Evolutionary conservation across 2,329 filamentous ascomycete species (phyloP).

Genomic region (Pestalotiopsis sp.): DNA sequence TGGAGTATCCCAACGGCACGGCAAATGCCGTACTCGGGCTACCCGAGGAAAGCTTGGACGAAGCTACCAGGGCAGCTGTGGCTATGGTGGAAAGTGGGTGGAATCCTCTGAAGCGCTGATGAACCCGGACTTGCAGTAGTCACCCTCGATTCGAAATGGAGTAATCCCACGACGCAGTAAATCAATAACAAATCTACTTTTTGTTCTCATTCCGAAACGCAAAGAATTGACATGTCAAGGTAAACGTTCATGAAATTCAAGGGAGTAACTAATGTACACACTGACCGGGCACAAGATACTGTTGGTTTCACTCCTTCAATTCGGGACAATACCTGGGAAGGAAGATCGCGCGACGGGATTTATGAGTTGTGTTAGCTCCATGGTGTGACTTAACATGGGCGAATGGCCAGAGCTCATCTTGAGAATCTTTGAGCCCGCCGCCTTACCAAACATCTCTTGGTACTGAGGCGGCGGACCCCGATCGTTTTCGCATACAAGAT

Average conservation of each 20-base stretch:
- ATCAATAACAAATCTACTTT: too few species aligned
- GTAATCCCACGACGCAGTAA: too few species aligned
- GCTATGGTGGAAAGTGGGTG: background rate
- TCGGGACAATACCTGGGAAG: too few species aligned
- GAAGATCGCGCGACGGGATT: background rate
- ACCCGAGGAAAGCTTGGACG: background rate
- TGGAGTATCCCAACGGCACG: background rate
- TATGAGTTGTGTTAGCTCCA: background rate
- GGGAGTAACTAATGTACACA: too few species aligned
- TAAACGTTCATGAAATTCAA: too few species aligned
- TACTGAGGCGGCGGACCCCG: background rate
- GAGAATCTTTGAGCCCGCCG: background rate
- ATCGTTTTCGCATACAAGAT: slow-evolving; percentile 5
- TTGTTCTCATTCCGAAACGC: too few species aligned
- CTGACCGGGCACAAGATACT: too few species aligned
- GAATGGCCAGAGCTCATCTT: slow-evolving; percentile 1
- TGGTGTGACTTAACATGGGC: background rate
- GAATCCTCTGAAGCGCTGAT: background rate
- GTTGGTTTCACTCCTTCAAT: too few species aligned
- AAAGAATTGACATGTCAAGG: too few species aligned
- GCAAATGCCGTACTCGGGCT: background rate
- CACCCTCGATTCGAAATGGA: too few species aligned
- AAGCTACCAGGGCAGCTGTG: background rate
- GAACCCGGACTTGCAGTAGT: too few species aligned
- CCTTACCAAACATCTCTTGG: background rate